Conservation (phyloP, 78 protist species). For the Planoprotostelium fungivorum region DNA sequence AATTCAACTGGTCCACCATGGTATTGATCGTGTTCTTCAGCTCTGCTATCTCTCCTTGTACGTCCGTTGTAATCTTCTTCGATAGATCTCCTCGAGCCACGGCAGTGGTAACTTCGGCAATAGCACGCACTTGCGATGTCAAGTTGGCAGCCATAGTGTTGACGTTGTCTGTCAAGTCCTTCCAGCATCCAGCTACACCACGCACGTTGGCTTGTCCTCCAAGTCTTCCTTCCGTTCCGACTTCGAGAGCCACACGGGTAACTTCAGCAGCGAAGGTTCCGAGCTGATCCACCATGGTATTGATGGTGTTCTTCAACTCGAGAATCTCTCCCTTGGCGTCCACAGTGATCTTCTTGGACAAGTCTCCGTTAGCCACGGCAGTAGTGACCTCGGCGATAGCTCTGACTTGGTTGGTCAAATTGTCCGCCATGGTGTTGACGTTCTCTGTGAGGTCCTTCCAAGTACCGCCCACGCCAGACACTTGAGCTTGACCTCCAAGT, state of each 20-base stretch:
- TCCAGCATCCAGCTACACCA: conserved; percentile 42
- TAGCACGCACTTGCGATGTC: conserved; percentile 30
- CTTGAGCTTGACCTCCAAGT: too few species aligned
- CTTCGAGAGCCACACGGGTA: conserved; percentile 18
- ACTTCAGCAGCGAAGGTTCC: conserved; percentile 14
- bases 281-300: conserved; percentile 43
- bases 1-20: conserved; percentile 42
- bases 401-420: too few species aligned
- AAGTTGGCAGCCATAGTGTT: conserved; percentile 45
- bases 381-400: too few species aligned
- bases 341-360: conserved; percentile 21
- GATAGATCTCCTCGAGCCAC: conserved; percentile 37
- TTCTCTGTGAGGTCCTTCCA: conserved; percentile 1
- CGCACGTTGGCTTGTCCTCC: conserved; percentile 30
- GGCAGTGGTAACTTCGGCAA: conserved; percentile 29
- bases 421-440: too few species aligned
- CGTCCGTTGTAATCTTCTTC: conserved; percentile 23
- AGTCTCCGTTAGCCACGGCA: too few species aligned
- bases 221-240: conserved; percentile 37
- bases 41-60: conserved; percentile 21
- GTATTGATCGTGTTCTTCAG: conserved; percentile 28
- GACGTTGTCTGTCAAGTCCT: conserved; percentile 32
- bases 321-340: conserved; percentile 29
- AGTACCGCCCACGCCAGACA: too few species aligned
- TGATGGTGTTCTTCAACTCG: conserved; percentile 32